phyloP scores from a whole-genome alignment of 177 flowering plant genomes.

The Telopea speciosissima region DNA sequence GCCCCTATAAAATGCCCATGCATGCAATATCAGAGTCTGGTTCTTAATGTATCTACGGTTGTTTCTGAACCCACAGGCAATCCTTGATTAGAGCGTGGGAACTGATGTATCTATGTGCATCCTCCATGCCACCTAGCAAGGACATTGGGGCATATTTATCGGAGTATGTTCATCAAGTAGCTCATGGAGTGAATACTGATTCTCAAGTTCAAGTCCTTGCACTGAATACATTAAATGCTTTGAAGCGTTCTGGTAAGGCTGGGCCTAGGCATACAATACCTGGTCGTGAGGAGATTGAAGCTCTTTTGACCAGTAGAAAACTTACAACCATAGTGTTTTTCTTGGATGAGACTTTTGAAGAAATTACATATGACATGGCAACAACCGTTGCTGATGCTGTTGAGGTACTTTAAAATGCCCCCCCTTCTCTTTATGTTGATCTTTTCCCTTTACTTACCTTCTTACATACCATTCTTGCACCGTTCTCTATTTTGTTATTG shows the following conservation, averaged over 20 bases:
- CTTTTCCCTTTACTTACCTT: neutral
- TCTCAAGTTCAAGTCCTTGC: constrained; percentile 78
- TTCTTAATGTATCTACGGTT: constrained; percentile 6
- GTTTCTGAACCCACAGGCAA: constrained; percentile 39
- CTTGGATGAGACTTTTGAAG: constrained; percentile 99
- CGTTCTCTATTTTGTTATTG: neutral
- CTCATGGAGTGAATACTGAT: constrained; percentile 53
- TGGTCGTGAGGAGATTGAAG: constrained; percentile 94
- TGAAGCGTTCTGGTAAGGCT: constrained; percentile 89
- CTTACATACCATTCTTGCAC: neutral
- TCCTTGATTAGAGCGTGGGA: constrained; percentile 90
- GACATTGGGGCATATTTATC: constrained; percentile 86
- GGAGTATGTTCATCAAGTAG: constrained; percentile 85
- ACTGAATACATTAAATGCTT: constrained; percentile 69
- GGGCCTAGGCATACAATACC: constrained; percentile 91
- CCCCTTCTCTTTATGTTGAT: neutral
- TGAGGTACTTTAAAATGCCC: constrained; percentile 56
- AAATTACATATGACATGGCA: constrained; percentile 93
- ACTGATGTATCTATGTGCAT: constrained; percentile 85
- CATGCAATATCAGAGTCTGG: neutral
- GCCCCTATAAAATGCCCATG: neutral
- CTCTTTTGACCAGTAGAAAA: constrained; percentile 72
- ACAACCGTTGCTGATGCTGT: constrained; percentile 93
- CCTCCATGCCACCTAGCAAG: constrained; percentile 98
- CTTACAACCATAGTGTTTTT: constrained; percentile 97